Conservation (phyloP, 2,329 filamentous ascomycete species). For the Trichophyton benhamiae region DNA sequence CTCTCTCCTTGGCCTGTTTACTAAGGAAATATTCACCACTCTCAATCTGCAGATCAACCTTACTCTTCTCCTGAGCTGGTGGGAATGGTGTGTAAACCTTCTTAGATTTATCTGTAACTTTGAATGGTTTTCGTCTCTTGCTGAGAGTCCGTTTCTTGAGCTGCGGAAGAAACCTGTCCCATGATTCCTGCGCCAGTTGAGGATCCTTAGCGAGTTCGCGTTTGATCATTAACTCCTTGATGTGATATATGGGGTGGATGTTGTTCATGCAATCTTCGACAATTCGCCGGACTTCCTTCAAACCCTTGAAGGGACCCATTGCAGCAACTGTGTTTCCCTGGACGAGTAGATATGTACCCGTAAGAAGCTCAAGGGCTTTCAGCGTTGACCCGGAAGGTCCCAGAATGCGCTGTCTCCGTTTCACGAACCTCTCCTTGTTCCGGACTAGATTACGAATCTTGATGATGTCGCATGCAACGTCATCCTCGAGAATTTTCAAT, state of each 20-base stretch:
- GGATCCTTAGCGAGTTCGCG: slow-evolving; percentile 83
- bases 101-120: slow-evolving; percentile 84
- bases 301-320: slow-evolving; percentile 84
- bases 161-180: slow-evolving; percentile 91
- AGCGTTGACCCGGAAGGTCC: slow-evolving; percentile 85
- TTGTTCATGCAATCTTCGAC: slow-evolving; percentile 96
- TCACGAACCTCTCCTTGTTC: slow-evolving; percentile 92
- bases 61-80: slow-evolving; percentile 94
- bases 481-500: slow-evolving; percentile 86
- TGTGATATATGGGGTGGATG: slow-evolving; percentile 78
- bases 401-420: slow-evolving; percentile 81
- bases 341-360: slow-evolving; percentile 82
- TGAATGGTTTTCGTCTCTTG: slow-evolving; percentile 68
- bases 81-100: slow-evolving; percentile 97
- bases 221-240: slow-evolving; percentile 94
- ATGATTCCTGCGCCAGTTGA: slow-evolving; percentile 72
- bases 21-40: slow-evolving; percentile 91
- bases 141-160: slow-evolving; percentile 89
- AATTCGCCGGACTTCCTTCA: slow-evolving; percentile 83
- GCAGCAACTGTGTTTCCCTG: slow-evolving; percentile 89
- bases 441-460: slow-evolving; percentile 83
- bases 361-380: slow-evolving; percentile 86
- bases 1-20: slow-evolving; percentile 83
- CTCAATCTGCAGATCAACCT: slow-evolving; percentile 96
- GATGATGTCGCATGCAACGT: slow-evolving; percentile 84